phyloP scores from a whole-genome alignment of 1,139 yeast species.

The Protomyces pachydermus region DNA sequence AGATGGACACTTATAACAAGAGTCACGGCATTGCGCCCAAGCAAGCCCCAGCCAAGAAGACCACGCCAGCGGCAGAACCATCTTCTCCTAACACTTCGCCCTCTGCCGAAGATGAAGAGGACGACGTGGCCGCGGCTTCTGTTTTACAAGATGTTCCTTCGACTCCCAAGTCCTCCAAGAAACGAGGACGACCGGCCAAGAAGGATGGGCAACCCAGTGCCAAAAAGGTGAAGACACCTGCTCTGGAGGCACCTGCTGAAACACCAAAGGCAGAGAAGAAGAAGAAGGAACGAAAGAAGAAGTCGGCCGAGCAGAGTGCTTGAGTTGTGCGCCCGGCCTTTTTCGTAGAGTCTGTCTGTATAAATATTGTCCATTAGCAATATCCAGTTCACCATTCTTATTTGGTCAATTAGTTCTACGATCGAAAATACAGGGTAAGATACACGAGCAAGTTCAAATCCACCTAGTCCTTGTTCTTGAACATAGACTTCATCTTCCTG shows the following conservation, averaged over 20 bases:
- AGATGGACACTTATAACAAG: conserved; percentile 34
- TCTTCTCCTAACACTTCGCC: neutral
- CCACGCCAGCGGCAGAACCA: neutral
- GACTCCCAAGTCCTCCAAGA: conserved; percentile 10
- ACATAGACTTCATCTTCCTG: conserved; percentile 16
- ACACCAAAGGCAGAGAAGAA: conserved; percentile 29
- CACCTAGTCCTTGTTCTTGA: conserved; percentile 7
- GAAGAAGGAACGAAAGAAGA: conserved; percentile 25
- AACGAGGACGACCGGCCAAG: conserved; percentile 1
- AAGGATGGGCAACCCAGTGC: conserved; percentile 1
- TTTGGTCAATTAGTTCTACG: neutral
- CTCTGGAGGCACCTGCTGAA: neutral
- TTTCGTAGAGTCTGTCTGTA: no score
- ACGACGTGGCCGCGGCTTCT: conserved; percentile 25
- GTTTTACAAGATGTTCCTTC: conserved; percentile 1
- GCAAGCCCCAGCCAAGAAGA: conserved; percentile 3
- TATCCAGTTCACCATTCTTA: no score
- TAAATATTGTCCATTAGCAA: no score
- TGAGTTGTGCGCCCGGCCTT: no score
- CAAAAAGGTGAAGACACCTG: conserved; percentile 1
- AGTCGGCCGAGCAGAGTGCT: conserved; percentile 2
- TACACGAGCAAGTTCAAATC: neutral
- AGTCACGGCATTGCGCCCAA: conserved; percentile 10
- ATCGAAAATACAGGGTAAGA: neutral
- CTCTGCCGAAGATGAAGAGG: neutral